Base-by-base conservation (phyloP, 768 basidiomycete genomes). In the Hypholoma fasciculare region DNA sequence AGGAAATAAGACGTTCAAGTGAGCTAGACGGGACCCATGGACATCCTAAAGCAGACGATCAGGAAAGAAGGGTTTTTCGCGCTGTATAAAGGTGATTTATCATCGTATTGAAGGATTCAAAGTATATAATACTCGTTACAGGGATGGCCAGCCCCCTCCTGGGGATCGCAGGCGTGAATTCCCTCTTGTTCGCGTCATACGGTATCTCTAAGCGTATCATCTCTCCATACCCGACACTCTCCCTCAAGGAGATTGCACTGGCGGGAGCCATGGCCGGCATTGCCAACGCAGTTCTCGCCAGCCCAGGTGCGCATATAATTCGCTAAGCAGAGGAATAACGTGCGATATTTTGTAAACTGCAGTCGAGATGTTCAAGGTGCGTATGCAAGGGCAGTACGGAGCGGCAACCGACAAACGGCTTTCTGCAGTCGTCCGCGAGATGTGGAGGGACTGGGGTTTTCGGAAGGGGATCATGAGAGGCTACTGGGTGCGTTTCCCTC, bases 311-410 rank as follows among this genome's bases (percentile, higher is more conserved):
- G 76, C 64, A 11, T 27, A 39, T 9, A n/a, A 8, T 42, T 12
- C 20, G 12, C 12, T 16, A 27, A 38, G 1, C 37, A 46, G 30
- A n/a, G 17, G 20, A 6, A 40, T 20, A 2, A 20, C 11, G 14
- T 16, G 43, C 17, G 30, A 19, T 26, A 14, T 20, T 11, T 20
- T 11, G 13, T 14, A 14, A 39, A 17, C 23, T 49, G 23, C 49
- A 93, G 92, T 94, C 51, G 97, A 99, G 74, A 93, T 98, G 91
- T 98, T 98, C 78, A 98, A 99, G 74, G 93, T 98, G 27, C 83
- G 92, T 16, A 97, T 97, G 96, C 96, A 97, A 73, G 95, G 90
- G 7, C 92, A 98, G 69, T 96, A 97, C 64, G 96, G 96, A 11
- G 81, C 78, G 3, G 78, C 84, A 12, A 80, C 82, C 8, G 95